Conservation (phyloP, 345 rosid species). For the Syzygium aqueum region DNA sequence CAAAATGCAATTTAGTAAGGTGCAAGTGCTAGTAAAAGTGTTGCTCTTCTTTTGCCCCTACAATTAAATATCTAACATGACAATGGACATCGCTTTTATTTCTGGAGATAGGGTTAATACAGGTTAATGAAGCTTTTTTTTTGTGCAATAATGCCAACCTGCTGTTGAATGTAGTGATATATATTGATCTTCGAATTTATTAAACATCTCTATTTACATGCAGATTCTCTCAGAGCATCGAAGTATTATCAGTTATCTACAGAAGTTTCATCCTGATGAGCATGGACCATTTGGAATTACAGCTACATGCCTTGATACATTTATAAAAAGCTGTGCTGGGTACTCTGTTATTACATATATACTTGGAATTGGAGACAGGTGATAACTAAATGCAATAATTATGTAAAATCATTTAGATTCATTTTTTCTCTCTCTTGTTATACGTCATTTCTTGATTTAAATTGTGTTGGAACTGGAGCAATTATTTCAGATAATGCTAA, state of each 20-base stretch:
- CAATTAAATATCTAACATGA: too few species aligned
- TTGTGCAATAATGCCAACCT: not conserved
- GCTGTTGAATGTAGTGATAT: not conserved
- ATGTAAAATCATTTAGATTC: not conserved
- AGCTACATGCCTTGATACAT: conserved; percentile 88
- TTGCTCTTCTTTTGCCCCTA: too few species aligned
- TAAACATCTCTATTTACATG: conserved; percentile 3
- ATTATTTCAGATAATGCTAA: not conserved
- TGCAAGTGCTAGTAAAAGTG: not conserved
- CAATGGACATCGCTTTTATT: too few species aligned
- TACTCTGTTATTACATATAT: conserved; percentile 96
- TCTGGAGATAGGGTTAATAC: too few species aligned
- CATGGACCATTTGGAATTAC: conserved; percentile 92
- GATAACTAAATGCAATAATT: not conserved
- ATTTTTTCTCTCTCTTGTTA: not conserved
- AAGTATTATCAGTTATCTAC: conserved; percentile 82
- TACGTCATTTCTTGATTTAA: not conserved
- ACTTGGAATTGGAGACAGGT: conserved; percentile 98
- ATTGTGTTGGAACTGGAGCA: not conserved
- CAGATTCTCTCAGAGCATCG: conserved; percentile 93
- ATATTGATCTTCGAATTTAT: not conserved
- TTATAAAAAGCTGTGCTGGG: conserved; percentile 97
- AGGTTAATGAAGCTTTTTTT: not conserved
- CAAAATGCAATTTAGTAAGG: not conserved
- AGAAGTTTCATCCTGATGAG: conserved; percentile 95